phyloP scores from a whole-genome alignment of 2,329 filamentous ascomycete species.

The Sporothrix luriei region DNA sequence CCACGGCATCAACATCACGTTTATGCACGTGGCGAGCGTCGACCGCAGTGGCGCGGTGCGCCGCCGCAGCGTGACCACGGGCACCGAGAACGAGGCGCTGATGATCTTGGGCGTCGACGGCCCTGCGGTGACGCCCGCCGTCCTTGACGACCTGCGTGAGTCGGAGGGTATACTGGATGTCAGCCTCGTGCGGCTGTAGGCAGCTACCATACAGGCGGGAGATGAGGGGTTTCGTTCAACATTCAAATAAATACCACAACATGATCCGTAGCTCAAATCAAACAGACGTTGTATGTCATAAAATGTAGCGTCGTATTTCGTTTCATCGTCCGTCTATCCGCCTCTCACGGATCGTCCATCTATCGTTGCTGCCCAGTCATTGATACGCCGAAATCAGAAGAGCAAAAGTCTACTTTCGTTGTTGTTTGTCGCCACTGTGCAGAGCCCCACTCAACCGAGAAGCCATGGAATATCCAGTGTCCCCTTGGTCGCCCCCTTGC shows the following conservation, averaged over 20 bases:
- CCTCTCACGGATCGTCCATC: not conserved
- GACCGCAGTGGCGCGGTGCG: constrained; percentile 40
- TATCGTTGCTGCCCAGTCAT: not conserved
- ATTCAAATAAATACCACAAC: not conserved
- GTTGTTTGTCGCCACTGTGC: not conserved
- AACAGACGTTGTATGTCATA: not conserved
- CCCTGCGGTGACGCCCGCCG: constrained; percentile 58
- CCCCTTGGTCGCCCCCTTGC: not conserved
- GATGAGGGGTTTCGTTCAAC: not conserved
- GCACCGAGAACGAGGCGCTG: constrained; percentile 65
- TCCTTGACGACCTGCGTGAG: constrained; percentile 53
- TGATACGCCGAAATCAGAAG: not conserved
- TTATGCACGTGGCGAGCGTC: constrained; percentile 71
- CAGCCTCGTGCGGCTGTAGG: constrained; percentile 48
- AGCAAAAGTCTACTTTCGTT: not conserved
- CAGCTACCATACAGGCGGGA: not conserved
- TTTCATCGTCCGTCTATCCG: not conserved
- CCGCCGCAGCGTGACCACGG: constrained; percentile 39
- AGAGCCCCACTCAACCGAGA: not conserved
- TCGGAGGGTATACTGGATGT: constrained; percentile 60
- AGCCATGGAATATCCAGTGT: constrained; percentile 29
- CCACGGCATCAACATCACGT: constrained; percentile 74
- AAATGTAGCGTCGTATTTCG: not conserved
- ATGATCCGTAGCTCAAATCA: not conserved
- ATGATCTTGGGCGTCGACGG: constrained; percentile 80